Evolutionary conservation across 2,329 filamentous ascomycete genomes (phyloP), one percentile per base, ranked within the genome.

Genomic region (Allantophomopsis lycopodina): DNA sequence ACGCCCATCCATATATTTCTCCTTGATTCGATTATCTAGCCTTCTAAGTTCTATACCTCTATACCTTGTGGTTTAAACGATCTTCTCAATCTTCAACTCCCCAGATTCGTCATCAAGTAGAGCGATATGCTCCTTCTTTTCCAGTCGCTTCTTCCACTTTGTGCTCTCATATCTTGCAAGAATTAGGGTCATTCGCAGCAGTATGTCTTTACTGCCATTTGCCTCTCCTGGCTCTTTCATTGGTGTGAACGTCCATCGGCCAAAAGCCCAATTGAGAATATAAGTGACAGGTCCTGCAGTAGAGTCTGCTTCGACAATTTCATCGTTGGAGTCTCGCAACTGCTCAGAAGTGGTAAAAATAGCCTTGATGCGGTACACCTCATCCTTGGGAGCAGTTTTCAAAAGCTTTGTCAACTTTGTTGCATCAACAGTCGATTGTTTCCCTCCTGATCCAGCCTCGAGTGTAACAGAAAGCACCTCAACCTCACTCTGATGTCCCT

Each of bases 251-350:
- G 78, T 94, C 89, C 91, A 98, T 21, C 91, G 73, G 1, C 87
- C 87, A 61, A 98, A 98, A 0, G 91, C 91, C 91, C 91, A 98
- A 58, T 98, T 98, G 43, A 98, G 71, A 35, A 98, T 94, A 55
- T 91, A 95, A 40, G 83, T 69, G 13, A 60, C 58, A 15, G 58
- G 53, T 2, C 58, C 60, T 6, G 41, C 44, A 16, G 46, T 51
- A 4, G 57, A 48, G 7, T 51, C 53, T 5, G 56, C 55, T 23
- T 59, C 23, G 8, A 33, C n/a, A 40, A 34, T 52, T 32, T 70
- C 65, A 17, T 66, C 62, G 40, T 73, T 70, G 1, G 75, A 76
- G 50, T 66, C 66, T 14, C 49, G 48, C 7, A 75, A 64, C 0
- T 61, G 51, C 2, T 63, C 55, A 0, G 66, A 61, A 2, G 70